Conservation (phyloP, 2,329 filamentous ascomycete species). For the Aspergillus quadricinctus region DNA sequence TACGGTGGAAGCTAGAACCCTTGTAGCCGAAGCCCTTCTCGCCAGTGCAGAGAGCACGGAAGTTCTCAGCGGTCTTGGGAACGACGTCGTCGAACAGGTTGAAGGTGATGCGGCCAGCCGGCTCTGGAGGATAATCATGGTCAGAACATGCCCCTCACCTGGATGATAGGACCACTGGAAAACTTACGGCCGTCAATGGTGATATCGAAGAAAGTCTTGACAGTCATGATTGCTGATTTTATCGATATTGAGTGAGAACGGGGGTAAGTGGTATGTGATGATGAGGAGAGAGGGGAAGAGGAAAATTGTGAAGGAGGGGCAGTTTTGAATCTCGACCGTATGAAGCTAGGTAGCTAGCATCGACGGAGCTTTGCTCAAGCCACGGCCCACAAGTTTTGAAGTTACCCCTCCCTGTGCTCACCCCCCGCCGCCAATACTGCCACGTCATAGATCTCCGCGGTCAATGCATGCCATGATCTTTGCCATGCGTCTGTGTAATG, state of each 20-base stretch:
- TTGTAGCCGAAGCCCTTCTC: conserved; percentile 80
- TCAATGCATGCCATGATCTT: background rate
- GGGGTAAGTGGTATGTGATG: background rate
- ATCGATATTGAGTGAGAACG: background rate
- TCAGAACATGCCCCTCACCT: background rate
- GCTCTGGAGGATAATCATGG: conserved; percentile 46
- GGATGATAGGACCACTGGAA: background rate
- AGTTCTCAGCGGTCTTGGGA: conserved; percentile 84
- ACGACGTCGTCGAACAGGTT: conserved; percentile 80
- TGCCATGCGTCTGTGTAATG: background rate
- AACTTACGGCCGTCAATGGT: background rate
- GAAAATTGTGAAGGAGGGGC: background rate
- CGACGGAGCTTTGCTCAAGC: background rate
- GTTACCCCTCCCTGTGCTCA: background rate
- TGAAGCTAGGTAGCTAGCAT: background rate
- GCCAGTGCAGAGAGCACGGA: conserved; percentile 75
- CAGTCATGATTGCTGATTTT: background rate
- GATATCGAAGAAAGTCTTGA: background rate
- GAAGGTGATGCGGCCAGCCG: conserved; percentile 80
- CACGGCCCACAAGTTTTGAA: background rate
- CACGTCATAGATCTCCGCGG: background rate
- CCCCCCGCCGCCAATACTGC: background rate
- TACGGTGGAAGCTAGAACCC: conserved; percentile 82
- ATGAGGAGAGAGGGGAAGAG: background rate
- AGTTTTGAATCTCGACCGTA: background rate